Percentiles rank a stretch among this genome's conserved stretches.
phyloP scores from a whole-genome alignment of 345 rosid species.

The Camelina laxa region DNA sequence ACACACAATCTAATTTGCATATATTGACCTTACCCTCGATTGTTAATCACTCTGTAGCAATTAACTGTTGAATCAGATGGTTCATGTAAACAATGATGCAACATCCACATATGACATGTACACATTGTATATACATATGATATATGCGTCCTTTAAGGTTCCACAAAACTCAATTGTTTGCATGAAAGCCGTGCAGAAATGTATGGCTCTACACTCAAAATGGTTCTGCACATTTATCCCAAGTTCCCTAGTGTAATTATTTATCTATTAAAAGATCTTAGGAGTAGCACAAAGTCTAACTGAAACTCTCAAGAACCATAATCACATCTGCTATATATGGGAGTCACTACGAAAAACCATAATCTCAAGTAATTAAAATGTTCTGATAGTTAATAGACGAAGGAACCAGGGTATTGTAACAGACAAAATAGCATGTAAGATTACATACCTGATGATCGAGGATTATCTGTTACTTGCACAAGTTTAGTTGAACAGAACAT shows the following conservation, averaged over 20 bases:
- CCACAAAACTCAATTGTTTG: background rate
- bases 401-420: too few relatives aligned
- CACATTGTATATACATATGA: background rate
- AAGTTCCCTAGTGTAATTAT: background rate
- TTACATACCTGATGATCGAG: conserved; percentile 20
- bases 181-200: background rate
- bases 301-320: conserved; percentile 4
- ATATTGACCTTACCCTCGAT: background rate
- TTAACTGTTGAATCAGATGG: background rate
- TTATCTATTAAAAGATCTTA: background rate
- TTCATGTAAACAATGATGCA: background rate
- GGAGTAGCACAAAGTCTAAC: background rate
- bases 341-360: too few relatives aligned
- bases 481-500: conserved; percentile 2
- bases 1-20: conserved; percentile 20
- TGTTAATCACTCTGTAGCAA: conserved; percentile 7
- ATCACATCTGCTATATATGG: too few relatives aligned
- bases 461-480: conserved; percentile 4
- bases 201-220: conserved; percentile 1
- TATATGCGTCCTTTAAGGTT: background rate
- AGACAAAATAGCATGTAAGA: conserved; percentile 11
- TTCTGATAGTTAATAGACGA: too few relatives aligned
- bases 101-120: conserved; percentile 12
- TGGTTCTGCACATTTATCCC: conserved; percentile 16
- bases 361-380: too few relatives aligned